These are phyloP conservation scores for Microsporum audouinii DNA, from an alignment of 2,329 filamentous ascomycete species.

Conservation along the genomic window DNA sequence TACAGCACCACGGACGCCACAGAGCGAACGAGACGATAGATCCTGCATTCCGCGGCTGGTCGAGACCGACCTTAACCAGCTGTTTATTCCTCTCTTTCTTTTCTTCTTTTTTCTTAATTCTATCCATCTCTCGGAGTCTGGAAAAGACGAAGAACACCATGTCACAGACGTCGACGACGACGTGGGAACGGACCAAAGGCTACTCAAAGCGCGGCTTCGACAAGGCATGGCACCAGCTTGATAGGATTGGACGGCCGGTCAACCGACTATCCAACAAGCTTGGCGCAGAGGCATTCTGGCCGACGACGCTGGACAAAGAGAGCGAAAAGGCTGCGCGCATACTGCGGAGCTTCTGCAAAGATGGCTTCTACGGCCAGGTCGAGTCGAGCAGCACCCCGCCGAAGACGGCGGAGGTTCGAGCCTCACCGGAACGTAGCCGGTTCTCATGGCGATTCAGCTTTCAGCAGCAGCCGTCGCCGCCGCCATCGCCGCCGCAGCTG, in stretches of 20 bases:
- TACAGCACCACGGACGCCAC: neutral
- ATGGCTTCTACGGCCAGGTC: constrained; percentile 56
- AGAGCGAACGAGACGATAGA: neutral
- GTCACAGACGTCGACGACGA: constrained; percentile 25
- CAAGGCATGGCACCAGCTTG: constrained; percentile 55
- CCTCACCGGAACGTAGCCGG: constrained; percentile 13
- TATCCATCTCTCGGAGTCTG: neutral
- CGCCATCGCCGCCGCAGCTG: neutral
- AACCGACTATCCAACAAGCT: constrained; percentile 73
- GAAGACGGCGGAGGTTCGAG: constrained; percentile 16
- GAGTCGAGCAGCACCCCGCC: constrained; percentile 27
- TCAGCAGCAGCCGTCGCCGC: constrained; percentile 11
- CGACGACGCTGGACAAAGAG: constrained; percentile 73
- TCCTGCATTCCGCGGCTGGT: neutral
- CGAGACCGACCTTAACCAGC: neutral
- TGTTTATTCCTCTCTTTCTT: neutral
- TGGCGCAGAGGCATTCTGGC: constrained; percentile 74
- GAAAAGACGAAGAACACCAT: neutral
- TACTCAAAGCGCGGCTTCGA: constrained; percentile 57
- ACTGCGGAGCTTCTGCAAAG: constrained; percentile 77
- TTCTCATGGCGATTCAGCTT: neutral
- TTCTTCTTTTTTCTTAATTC: neutral
- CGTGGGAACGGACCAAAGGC: constrained; percentile 44
- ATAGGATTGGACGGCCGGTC: constrained; percentile 62
- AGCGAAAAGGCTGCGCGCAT: constrained; percentile 86